Evolutionary conservation across 2,329 filamentous ascomycete genomes (phyloP), one percentile per base, ranked within the genome.

Genomic region (Penicillium sp.): DNA sequence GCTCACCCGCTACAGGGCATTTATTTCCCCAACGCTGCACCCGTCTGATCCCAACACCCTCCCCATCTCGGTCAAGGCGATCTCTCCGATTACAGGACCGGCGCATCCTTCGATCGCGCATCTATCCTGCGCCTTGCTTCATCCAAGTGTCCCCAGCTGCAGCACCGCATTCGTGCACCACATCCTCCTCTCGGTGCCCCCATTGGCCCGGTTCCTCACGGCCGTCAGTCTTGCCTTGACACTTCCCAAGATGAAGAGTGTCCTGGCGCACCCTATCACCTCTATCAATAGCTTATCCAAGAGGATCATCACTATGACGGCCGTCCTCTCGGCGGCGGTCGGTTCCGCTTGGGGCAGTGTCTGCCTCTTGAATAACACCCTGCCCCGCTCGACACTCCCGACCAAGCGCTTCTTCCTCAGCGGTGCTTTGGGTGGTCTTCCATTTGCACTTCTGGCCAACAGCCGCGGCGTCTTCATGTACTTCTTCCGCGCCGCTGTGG

Each of bases 401-500:
- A 93, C 89, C 0, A 90, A 95, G 73, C 86, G 95, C 22, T 96
- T 95, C 82, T 96, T 96, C 82, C 80, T 97, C 0, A 91, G 91
- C 54, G 94, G 95, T 7, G 90, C 94, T 73, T 70, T 96, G 1
- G 92, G 90, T 1, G 95, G 95, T 0, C 76, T 95, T 27, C 77
- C 77, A 18, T 97, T 93, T 87, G 91, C 90, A 0, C 90, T 90
- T 74, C 77, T 96, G 2, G 67, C 70, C 11, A 69, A 70, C 41
- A 75, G 73, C 35, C 74, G 90, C 16, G 82, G 83, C 1, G 84
- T 91, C 55, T 96, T 96, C 75, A 69, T 97, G 60, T 95, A 95
- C 75, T 88, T 86, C 63, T 86, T 90, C 33, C 84, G 93, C 2
- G 79, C 88, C n/a, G 92, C 89, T 60, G 81, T 96, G 33, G 90